A percentile compares a stretch with the other conserved stretches of the same genome.
phyloP scores from a whole-genome alignment of 208 protist genomes.

The Trichomonas vaginalis region DNA sequence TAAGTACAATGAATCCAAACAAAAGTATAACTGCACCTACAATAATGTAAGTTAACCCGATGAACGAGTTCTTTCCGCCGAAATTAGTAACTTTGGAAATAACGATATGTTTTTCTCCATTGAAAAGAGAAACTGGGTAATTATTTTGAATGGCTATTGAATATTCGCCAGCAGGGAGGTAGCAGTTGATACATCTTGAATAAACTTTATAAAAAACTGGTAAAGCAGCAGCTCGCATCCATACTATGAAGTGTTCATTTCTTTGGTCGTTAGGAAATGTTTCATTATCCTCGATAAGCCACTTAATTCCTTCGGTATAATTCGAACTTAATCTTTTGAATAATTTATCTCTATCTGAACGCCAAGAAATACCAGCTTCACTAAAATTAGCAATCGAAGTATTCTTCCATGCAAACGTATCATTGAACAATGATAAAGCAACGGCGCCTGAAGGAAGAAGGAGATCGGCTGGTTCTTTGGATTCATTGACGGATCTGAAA shows the following conservation, averaged over 20 bases:
- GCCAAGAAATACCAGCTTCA: not conserved
- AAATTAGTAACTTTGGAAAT: not conserved
- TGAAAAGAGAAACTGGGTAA: not conserved
- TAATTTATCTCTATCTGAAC: not conserved
- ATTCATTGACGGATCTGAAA: not conserved
- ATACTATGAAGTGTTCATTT: constrained; percentile 14
- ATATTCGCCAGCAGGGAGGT: not conserved
- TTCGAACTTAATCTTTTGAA: not conserved
- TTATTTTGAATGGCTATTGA: not conserved
- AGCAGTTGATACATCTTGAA: not conserved
- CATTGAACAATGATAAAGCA: not conserved
- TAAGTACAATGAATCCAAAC: constrained; percentile 47
- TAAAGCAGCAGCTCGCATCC: not conserved
- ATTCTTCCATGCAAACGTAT: not conserved
- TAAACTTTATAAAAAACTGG: not conserved
- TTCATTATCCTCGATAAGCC: not conserved
- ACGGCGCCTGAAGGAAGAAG: not conserved
- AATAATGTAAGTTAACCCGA: not conserved
- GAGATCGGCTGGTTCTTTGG: not conserved
- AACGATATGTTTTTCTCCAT: not conserved
- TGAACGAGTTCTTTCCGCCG: not conserved
- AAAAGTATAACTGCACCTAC: not conserved
- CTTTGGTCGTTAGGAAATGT: not conserved
- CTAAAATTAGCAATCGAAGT: not conserved
- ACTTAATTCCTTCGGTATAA: not conserved